A percentile compares a stretch with the other conserved stretches of the same genome.
phyloP scores from a whole-genome alignment of 2,329 filamentous ascomycete genomes.

The Madurella fahalii region DNA sequence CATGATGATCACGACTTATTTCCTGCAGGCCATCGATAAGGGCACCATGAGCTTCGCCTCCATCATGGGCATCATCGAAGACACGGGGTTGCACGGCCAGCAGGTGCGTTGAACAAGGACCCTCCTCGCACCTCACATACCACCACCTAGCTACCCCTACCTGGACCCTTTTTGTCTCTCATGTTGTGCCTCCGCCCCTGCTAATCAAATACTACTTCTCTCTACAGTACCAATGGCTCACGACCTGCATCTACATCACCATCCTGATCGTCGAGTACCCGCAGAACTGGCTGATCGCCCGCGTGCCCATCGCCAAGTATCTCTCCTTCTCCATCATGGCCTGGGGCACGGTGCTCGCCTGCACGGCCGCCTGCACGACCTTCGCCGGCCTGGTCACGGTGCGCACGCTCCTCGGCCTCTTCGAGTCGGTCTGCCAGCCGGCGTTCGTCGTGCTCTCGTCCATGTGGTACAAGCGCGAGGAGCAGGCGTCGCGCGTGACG shows the following conservation, averaged over 20 bases:
- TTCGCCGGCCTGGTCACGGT: slow-evolving; percentile 58
- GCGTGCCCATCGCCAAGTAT: slow-evolving; percentile 65
- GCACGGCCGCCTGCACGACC: slow-evolving; percentile 57
- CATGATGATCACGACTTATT: slow-evolving; percentile 71
- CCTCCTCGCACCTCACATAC: background rate
- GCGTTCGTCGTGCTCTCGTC: slow-evolving; percentile 62
- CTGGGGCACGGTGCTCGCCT: slow-evolving; percentile 59
- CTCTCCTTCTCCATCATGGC: slow-evolving; percentile 59
- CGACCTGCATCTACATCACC: slow-evolving; percentile 69
- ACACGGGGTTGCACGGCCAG: slow-evolving; percentile 44
- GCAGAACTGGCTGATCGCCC: slow-evolving; percentile 50
- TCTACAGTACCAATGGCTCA: slow-evolving; percentile 66
- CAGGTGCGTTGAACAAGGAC: slow-evolving; percentile 13
- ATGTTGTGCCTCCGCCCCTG: too few species aligned
- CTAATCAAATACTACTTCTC: too few species aligned
- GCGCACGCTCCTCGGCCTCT: slow-evolving; percentile 64
- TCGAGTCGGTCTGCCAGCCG: slow-evolving; percentile 67
- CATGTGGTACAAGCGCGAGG: slow-evolving; percentile 68
- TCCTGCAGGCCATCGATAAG: slow-evolving; percentile 66
- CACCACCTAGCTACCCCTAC: background rate
- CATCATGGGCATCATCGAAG: slow-evolving; percentile 57
- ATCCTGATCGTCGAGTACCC: slow-evolving; percentile 70
- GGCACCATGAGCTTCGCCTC: slow-evolving; percentile 61
- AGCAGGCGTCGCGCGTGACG: slow-evolving; percentile 62
- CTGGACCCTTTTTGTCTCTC: too few species aligned